phyloP scores from a whole-genome alignment of 306 rosid genomes.

The Prunus kanzakura region DNA sequence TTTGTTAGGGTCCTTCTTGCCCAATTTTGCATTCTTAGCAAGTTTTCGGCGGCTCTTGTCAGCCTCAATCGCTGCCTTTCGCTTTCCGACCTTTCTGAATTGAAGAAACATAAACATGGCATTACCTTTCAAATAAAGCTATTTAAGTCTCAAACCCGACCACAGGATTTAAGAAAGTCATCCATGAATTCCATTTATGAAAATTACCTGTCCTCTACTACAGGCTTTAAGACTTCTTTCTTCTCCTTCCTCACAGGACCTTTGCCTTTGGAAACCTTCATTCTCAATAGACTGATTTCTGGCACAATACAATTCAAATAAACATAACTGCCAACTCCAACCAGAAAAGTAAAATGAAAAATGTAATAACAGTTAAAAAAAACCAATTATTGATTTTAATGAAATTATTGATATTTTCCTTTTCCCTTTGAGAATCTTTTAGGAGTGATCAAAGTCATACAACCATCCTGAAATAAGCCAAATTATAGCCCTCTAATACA shows the following conservation, averaged over 20 bases:
- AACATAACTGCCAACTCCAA: slow-evolving; percentile 5
- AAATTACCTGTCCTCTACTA: slow-evolving; percentile 27
- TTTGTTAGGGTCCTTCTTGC: slow-evolving; percentile 29
- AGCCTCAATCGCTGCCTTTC: slow-evolving; percentile 33
- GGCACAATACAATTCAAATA: not conserved
- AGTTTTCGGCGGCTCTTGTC: slow-evolving; percentile 25
- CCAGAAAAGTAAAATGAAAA: not conserved
- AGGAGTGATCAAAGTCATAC: not conserved
- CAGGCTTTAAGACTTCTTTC: slow-evolving; percentile 26
- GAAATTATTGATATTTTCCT: not conserved
- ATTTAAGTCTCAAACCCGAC: not conserved
- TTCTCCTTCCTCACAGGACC: slow-evolving; percentile 25
- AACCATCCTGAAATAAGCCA: not conserved
- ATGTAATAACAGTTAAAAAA: not conserved
- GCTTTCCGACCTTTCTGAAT: slow-evolving; percentile 31
- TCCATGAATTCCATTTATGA: not conserved
- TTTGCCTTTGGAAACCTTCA: slow-evolving; percentile 32
- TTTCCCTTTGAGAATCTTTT: not conserved
- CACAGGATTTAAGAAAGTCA: not conserved
- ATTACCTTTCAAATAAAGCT: not conserved
- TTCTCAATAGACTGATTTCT: not conserved
- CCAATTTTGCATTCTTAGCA: slow-evolving; percentile 30
- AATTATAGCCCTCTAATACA: not conserved
- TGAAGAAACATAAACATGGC: not conserved
- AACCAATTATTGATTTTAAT: not conserved